Evolutionary conservation across 2,329 filamentous ascomycete genomes (phyloP), one percentile per base, ranked within the genome.

Genomic region (Alternaria sp.): DNA sequence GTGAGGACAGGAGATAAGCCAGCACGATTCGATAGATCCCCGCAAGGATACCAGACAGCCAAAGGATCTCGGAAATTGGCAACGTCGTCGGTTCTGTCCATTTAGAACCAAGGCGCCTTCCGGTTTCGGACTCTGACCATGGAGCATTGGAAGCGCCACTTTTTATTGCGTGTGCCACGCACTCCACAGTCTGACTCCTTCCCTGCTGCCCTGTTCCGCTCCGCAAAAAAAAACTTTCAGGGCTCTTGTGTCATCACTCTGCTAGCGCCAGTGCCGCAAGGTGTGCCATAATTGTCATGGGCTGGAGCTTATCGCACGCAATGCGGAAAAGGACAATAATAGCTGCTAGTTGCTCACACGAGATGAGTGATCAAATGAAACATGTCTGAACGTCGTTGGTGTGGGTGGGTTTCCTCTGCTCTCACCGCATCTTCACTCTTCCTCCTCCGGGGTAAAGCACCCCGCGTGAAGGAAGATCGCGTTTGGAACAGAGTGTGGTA

Each of bases 281-380:
- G 22, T 57, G 54, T 57, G 36, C 57, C 54, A 38, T 9, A 54
- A 34, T 38, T 36, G 51, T 49, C 59, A 49, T 54, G 53, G 56
- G 57, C 48, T 36, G 55, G 51, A 32, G 46, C 68, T 72, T 70
- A 69, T 70, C 66, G 64, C 61, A 34, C 36, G 52, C 56, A 63
- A 63, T 64, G 64, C 52, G 61, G 57, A 63, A 63, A 60, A 54
- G 59, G 64, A 66, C 65, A 60, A 62, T 22, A 63, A 62, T 59
- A 65, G 58, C 54, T 54, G n/a, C 24, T 28, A 39, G 55, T 12
- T 32, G 51, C 22, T 67, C 44, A 38, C 61, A 67, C 57, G 60
- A 66, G 48, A 53, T 34, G 36, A 24, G 43, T 38, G 28, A 42
- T 57, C 38, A 46, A 60, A 52, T 64, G 65, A 67, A 60, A 66